These are phyloP conservation scores for Fusarium pseudograminearum DNA, from an alignment of 2,329 filamentous ascomycete genomes.

Conservation along the genomic window DNA sequence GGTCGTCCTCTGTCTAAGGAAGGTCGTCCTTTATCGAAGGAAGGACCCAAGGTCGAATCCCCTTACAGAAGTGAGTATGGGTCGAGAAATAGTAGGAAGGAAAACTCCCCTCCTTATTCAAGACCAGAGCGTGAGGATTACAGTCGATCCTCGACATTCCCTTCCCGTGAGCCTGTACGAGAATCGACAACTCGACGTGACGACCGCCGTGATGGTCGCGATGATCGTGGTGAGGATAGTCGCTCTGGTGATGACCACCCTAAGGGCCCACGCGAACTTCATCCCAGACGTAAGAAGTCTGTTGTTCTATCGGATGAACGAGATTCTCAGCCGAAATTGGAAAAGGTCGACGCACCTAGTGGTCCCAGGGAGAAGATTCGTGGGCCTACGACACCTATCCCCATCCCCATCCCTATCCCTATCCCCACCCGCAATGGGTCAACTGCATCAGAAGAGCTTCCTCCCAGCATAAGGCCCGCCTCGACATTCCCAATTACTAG, in stretches of 20 bases:
- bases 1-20: conserved; percentile 53
- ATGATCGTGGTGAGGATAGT: conserved; percentile 49
- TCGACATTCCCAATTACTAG: conserved; percentile 50
- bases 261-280: conserved; percentile 47
- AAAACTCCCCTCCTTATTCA: conserved; percentile 49
- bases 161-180: conserved; percentile 27
- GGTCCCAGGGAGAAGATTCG: conserved; percentile 52
- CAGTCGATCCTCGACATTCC: conserved; percentile 25
- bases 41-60: conserved; percentile 41
- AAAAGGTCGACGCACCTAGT: conserved; percentile 40
- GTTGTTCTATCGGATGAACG: conserved; percentile 54
- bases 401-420: conserved; percentile 48
- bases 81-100: conserved; percentile 49
- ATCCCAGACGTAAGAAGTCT: conserved; percentile 52
- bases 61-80: conserved; percentile 46
- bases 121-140: conserved; percentile 43
- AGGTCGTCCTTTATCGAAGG: conserved; percentile 51
- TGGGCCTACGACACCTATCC: conserved; percentile 51
- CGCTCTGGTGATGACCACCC: conserved; percentile 57
- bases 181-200: conserved; percentile 30
- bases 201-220: conserved; percentile 41
- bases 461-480: conserved; percentile 43
- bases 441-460: conserved; percentile 30
- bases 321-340: conserved; percentile 40
- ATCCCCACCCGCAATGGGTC: conserved; percentile 31